phyloP scores from a whole-genome alignment of 78 protist species.

The Pelomyxa schiedti region DNA sequence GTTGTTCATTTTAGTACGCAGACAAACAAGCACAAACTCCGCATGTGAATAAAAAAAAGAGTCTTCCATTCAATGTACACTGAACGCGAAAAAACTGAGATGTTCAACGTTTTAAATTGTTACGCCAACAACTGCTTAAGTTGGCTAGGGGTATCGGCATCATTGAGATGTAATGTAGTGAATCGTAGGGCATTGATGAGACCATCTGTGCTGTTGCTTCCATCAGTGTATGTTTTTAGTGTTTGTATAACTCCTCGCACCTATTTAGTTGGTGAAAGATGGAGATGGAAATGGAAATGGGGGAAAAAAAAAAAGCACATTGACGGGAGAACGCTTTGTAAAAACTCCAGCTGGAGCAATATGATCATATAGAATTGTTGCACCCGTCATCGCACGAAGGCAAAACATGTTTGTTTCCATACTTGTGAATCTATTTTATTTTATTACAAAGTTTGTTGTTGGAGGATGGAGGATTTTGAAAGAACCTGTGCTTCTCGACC shows the following conservation, averaged over 20 bases:
- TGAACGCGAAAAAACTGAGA: no score
- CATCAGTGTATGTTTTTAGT: no score
- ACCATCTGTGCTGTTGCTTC: no score
- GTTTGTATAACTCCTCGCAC: no score
- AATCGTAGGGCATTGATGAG: constrained; percentile 64
- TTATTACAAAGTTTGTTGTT: background rate
- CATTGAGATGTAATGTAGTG: constrained; percentile 66
- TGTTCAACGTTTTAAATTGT: no score
- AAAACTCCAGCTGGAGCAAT: constrained; percentile 61
- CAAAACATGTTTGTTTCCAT: constrained; percentile 51
- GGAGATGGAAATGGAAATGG: no score
- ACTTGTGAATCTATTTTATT: constrained; percentile 17
- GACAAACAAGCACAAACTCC: no score
- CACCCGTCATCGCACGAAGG: constrained; percentile 63
- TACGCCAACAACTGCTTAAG: constrained; percentile 31
- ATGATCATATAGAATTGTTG: constrained; percentile 63
- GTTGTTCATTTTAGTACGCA: no score
- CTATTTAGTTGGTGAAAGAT: no score
- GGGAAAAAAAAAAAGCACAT: no score
- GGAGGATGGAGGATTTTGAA: background rate
- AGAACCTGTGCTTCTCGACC: constrained; percentile 37
- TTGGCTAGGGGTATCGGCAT: constrained; percentile 49
- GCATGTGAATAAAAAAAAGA: no score
- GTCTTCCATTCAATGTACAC: no score
- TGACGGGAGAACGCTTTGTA: constrained; percentile 45